These are phyloP conservation scores for Vitis labrusca DNA, from an alignment of 164 flowering plant species.

Conservation along the genomic window DNA sequence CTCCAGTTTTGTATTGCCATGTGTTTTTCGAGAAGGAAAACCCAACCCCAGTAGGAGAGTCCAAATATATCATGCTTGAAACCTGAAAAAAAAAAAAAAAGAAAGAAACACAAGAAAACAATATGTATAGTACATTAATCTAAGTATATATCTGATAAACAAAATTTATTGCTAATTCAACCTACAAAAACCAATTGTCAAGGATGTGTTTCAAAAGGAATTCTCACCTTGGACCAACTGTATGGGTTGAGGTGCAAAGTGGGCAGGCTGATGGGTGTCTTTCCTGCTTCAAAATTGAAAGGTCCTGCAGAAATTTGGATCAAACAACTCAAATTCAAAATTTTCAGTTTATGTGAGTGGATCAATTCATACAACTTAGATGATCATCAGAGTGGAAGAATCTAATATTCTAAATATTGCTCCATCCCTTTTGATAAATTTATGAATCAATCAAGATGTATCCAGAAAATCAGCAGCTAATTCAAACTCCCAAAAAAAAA, in stretches of 20 bases:
- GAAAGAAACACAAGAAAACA: background rate
- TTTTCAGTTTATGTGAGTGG: no score
- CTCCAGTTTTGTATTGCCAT: constrained; percentile 28
- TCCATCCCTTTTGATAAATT: background rate
- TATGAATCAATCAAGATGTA: background rate
- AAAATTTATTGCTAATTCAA: background rate
- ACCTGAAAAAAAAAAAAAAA: constrained; percentile 18
- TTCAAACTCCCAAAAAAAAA: background rate
- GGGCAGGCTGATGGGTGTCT: constrained; percentile 24
- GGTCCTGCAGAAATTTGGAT: constrained; percentile 26
- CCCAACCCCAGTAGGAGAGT: constrained; percentile 45
- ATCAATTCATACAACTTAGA: background rate
- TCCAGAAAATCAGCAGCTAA: background rate
- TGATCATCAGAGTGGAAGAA: no score
- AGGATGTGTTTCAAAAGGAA: background rate
- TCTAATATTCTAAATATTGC: no score
- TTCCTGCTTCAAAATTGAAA: constrained; percentile 31
- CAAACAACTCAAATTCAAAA: no score
- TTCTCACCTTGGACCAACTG: constrained; percentile 43
- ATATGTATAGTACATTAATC: background rate
- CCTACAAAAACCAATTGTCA: no score
- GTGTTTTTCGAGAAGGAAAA: constrained; percentile 29
- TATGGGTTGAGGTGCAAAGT: constrained; percentile 34
- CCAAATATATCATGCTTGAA: constrained; percentile 40
- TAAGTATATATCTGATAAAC: background rate